Evolutionary conservation across 768 basidiomycete genomes (phyloP), one percentile per base, ranked within the genome.

Genomic region (Boletus rex-veris): DNA sequence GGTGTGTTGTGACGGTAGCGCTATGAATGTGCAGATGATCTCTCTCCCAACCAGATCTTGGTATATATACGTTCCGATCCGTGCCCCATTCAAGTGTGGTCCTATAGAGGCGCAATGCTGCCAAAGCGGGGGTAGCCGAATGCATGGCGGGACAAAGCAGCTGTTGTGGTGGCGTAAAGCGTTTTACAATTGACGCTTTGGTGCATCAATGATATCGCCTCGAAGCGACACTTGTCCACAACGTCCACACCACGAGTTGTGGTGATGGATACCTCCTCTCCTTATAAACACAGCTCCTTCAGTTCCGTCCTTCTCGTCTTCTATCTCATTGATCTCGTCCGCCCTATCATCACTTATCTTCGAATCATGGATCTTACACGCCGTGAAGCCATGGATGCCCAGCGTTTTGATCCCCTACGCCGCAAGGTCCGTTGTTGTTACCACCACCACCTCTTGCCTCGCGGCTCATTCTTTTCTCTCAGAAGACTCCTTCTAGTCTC

Each of bases 351-450:
- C 66, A 40, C 55, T 66, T 64, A 69, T 69, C 68, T 47, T 7
- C 56, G 36, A 59, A 64, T 61, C 24, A 68, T 66, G 59, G 53
- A 58, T 52, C 56, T 55, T 39, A 36, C 66, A 71, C 65, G 69
- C 12, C 55, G 52, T 50, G 47, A 58, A 40, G 50, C 62, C 61
- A 70, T 70, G 69, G 66, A 72, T 46, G 60, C 63, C 24, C 69
- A 72, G 24, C 59, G 69, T 58, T 70, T 69, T 30, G 68, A 70
- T 58, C 69, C 69, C 60, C 58, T 68, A 65, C 62, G 60, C 33
- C 48, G 52, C 55, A 58, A 59, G 55, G 69, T 72, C 18, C 37
- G 64, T 70, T 57, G 40, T 45, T 52, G 49, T 53, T 37, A 55
- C 54, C 52, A 49, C 53, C 44, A 49, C 35, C 37, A 44, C 55